Evolutionary conservation across 352 stramenopile genomes (phyloP).

Genomic region (Phytophthora podocarpi): DNA sequence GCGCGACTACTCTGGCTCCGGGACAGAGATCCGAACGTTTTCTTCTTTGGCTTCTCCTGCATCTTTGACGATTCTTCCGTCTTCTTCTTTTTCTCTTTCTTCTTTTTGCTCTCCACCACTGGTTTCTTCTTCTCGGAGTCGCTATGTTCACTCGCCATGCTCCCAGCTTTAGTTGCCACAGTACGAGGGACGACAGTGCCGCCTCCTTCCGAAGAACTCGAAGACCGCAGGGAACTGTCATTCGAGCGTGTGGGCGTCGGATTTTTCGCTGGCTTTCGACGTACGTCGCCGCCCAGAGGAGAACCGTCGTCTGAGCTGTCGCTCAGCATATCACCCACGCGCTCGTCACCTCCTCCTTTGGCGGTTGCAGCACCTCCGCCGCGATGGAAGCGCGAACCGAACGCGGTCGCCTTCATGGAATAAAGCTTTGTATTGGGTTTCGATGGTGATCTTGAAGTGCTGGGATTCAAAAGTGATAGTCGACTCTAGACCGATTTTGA

Average conservation of each 20-base stretch:
- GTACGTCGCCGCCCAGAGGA: constrained; percentile 24
- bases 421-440: neutral
- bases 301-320: constrained; percentile 60
- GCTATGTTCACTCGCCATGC: constrained; percentile 5
- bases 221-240: constrained; percentile 25
- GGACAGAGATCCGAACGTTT: constrained; percentile 13
- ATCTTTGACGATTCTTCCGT: constrained; percentile 3
- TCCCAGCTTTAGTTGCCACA: neutral
- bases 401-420: constrained; percentile 20
- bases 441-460: constrained; percentile 19
- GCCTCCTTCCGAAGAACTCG: constrained; percentile 15
- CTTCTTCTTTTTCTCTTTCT: no score
- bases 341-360: constrained; percentile 26
- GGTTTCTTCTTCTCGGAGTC: no score
- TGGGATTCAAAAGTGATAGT: neutral
- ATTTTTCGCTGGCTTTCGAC: constrained; percentile 18
- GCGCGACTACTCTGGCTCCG: constrained; percentile 23
- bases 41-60: constrained; percentile 17
- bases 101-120: constrained; percentile 11
- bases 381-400: constrained; percentile 43
- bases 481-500: neutral
- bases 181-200: constrained; percentile 9
- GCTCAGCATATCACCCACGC: constrained; percentile 63
- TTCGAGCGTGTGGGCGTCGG: constrained; percentile 11
- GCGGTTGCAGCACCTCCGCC: constrained; percentile 7